Evolutionary conservation across 495 filamentous ascomycete genomes (phyloP), one percentile per base, ranked within the genome.

Genomic region (Sabuloglossum arenarium): DNA sequence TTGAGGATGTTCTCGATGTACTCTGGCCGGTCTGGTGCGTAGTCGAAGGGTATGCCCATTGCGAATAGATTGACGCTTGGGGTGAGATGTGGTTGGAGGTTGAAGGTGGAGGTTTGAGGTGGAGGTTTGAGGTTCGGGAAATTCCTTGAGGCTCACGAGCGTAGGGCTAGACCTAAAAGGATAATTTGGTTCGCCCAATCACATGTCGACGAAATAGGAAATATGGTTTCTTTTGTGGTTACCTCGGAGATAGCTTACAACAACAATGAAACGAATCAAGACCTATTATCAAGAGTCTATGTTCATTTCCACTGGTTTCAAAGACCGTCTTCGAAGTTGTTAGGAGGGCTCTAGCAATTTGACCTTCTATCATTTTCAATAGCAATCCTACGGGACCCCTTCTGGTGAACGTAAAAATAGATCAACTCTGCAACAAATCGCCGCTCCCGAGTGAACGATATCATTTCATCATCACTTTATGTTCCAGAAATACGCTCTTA

Each of bases 1-100:
- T 84, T 84, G 62, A 99, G 84, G 62, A 97, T 94, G 68, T 70
- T 76, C 66, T 85, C 85, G 69, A 99, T 93, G 67, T 89, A 77
- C 61, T 86, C 85, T 55, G 93, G 90, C 67, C 93, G 78, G 61
- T 84, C 81, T 0, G 71, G 70, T 59, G 69, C 66, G 54, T 65
- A 68, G 59, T 77, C 74, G 57, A 77, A 77, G 39, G 73, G 66
- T 52, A 69, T 60, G n/a, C 68, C 68, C 73, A 76, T 76, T n/a
- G n/a, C n/a, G n/a, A n/a, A n/a, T n/a, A n/a, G n/a, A n/a, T n/a
- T n/a, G n/a, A n/a, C n/a, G n/a, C n/a, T n/a, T n/a, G n/a, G n/a
- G n/a, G n/a, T n/a, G n/a, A n/a, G n/a, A n/a, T n/a, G n/a, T n/a
- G 19, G 19, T 28, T 23, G 16, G n/a, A n/a, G 9, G 28, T 54